Evolutionary conservation across 345 rosid genomes (phyloP).

Genomic region (Cardamine chenopodiifolia): DNA sequence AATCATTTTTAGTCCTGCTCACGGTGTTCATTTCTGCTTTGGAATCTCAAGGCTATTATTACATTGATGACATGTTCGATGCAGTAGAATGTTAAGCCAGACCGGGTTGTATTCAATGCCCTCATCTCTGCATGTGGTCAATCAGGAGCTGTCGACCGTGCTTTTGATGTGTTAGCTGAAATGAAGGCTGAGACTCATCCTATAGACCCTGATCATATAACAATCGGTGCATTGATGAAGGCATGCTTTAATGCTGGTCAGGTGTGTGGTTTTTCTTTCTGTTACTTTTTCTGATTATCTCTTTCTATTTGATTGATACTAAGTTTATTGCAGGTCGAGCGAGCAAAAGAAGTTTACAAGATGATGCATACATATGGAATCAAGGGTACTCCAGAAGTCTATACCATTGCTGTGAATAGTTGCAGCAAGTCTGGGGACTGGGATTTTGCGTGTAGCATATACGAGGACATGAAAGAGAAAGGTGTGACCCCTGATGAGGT

Average conservation of each 20-base stretch:
- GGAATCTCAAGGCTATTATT: constrained; percentile 37
- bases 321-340: constrained; percentile 63
- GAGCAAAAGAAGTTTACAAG: constrained; percentile 77
- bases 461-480: constrained; percentile 74
- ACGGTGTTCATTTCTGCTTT: constrained; percentile 26
- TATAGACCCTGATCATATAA: constrained; percentile 92
- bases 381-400: constrained; percentile 91
- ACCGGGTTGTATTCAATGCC: constrained; percentile 96
- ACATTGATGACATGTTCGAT: constrained; percentile 55
- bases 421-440: constrained; percentile 89
- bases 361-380: constrained; percentile 72
- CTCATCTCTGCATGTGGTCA: constrained; percentile 97
- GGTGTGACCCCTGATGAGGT: constrained; percentile 87
- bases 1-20: constrained; percentile 18
- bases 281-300: constrained; percentile 15
- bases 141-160: constrained; percentile 96
- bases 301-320: constrained; percentile 15
- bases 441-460: constrained; percentile 73
- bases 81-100: constrained; percentile 99
- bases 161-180: constrained; percentile 96
- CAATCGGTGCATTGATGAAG: constrained; percentile 85
- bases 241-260: constrained; percentile 90
- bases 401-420: constrained; percentile 79
- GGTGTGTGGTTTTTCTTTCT: constrained; percentile 51
- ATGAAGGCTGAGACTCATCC: constrained; percentile 85